Evolutionary conservation across 2,329 filamentous ascomycete genomes (phyloP).

Genomic region (Lachnellula occidentalis): DNA sequence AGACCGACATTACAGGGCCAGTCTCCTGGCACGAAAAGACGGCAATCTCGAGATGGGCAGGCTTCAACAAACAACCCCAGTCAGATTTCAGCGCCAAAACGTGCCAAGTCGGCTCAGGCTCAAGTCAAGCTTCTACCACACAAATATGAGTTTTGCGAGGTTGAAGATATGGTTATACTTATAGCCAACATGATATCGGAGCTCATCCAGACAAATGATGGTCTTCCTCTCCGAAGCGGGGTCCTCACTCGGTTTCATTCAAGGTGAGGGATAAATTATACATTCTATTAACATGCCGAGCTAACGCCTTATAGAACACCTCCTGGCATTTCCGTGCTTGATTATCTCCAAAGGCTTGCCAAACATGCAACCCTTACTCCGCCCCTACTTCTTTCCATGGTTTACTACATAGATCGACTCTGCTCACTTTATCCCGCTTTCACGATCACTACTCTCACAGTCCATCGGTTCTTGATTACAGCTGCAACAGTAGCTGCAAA

Average conservation of each 20-base stretch:
- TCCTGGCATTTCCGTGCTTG: slow-evolving; percentile 87
- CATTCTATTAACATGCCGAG: background rate
- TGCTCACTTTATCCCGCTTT: slow-evolving; percentile 91
- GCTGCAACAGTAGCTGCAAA: slow-evolving; percentile 94
- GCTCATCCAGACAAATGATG: slow-evolving; percentile 88
- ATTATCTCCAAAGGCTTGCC: slow-evolving; percentile 88
- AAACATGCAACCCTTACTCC: slow-evolving; percentile 91
- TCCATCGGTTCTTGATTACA: slow-evolving; percentile 95
- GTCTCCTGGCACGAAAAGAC: slow-evolving; percentile 32
- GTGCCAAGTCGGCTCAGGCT: slow-evolving; percentile 44
- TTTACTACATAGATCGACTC: slow-evolving; percentile 95
- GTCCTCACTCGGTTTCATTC: slow-evolving; percentile 93
- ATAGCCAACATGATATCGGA: slow-evolving; percentile 96
- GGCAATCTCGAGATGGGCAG: slow-evolving; percentile 22
- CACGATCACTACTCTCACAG: slow-evolving; percentile 91
- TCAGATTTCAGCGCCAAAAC: slow-evolving; percentile 39
- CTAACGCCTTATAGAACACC: slow-evolving; percentile 41
- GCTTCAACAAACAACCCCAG: slow-evolving; percentile 4
- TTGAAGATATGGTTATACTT: slow-evolving; percentile 82
- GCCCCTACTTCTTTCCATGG: slow-evolving; percentile 94
- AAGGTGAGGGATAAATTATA: slow-evolving; percentile 54
- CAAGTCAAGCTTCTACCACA: slow-evolving; percentile 59
- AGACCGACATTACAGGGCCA: slow-evolving; percentile 27
- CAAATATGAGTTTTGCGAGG: slow-evolving; percentile 74
- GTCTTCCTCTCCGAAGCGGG: slow-evolving; percentile 75